These are phyloP conservation scores for Cutaneotrichosporon cavernicola DNA, from an alignment of 1,284 basidiomycete genomes.

Conservation along the genomic window DNA sequence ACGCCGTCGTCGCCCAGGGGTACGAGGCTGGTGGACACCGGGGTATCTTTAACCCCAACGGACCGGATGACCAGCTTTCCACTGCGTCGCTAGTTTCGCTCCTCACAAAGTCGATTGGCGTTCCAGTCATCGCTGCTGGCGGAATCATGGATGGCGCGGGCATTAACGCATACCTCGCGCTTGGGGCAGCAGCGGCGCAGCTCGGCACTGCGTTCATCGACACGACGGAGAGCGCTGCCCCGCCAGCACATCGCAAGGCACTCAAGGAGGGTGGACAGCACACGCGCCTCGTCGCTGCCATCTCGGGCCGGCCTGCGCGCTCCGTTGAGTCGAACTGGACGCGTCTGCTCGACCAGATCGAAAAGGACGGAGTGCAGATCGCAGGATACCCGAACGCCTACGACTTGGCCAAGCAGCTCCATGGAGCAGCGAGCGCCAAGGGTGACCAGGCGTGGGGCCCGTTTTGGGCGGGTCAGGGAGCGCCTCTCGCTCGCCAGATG, in stretches of 20 bases:
- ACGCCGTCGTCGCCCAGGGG: conserved; percentile 44
- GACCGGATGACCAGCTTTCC: conserved; percentile 32
- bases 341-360: conserved; percentile 8
- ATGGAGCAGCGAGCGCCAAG: conserved; percentile 35
- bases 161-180: conserved; percentile 26
- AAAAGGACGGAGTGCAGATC: neutral
- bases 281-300: conserved; percentile 32
- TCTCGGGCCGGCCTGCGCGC: conserved; percentile 43
- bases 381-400: conserved; percentile 44
- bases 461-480: conserved; percentile 44
- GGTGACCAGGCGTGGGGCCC: conserved; percentile 39
- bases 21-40: conserved; percentile 46
- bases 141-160: conserved; percentile 42
- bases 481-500: conserved; percentile 30
- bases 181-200: conserved; percentile 40
- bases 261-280: conserved; percentile 21
- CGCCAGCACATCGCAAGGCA: conserved; percentile 31
- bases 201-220: conserved; percentile 45
- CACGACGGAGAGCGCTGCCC: conserved; percentile 36
- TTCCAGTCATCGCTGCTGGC: conserved; percentile 44
- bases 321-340: conserved; percentile 35
- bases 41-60: conserved; percentile 37
- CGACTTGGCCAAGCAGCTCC: conserved; percentile 38
- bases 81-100: conserved; percentile 31
- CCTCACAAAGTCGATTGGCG: conserved; percentile 18